phyloP scores from a whole-genome alignment of 192 early-diverging fungal species.

The Coemansia sp. region DNA sequence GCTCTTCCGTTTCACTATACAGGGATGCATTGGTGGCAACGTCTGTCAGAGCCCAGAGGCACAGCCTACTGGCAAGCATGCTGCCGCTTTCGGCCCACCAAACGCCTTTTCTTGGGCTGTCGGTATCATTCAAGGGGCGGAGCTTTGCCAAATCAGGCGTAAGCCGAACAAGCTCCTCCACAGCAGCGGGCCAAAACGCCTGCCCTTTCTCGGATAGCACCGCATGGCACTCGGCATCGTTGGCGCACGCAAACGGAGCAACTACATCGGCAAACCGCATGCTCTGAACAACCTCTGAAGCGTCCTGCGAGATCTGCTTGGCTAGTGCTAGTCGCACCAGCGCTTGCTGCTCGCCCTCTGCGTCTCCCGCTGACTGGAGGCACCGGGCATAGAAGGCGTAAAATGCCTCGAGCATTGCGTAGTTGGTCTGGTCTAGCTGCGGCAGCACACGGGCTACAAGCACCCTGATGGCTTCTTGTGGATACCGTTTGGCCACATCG shows the following conservation, averaged over 20 bases:
- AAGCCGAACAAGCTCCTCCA: conserved; percentile 7
- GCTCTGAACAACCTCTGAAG: not conserved
- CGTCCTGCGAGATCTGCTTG: not conserved
- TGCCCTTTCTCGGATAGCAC: not conserved
- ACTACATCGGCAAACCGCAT: not conserved
- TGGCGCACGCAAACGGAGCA: not conserved
- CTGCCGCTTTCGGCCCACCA: not conserved
- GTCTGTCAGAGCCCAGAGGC: conserved; percentile 6
- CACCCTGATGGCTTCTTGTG: conserved; percentile 7
- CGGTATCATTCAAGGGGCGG: not conserved
- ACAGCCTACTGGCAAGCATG: conserved; percentile 15
- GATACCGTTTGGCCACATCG: conserved; percentile 12
- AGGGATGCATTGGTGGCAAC: not conserved
- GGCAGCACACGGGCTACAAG: conserved; percentile 13
- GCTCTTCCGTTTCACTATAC: too few species aligned
- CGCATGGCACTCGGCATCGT: conserved; percentile 4
- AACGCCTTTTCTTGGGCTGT: not conserved
- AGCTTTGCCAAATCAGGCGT: conserved; percentile 8
- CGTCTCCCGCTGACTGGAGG: not conserved
- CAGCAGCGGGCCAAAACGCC: not conserved
- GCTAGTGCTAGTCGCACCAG: conserved; percentile 15
- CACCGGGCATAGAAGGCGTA: conserved; percentile 25
- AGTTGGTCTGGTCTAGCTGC: conserved; percentile 29
- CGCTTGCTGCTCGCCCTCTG: conserved; percentile 2
- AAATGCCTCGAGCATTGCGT: conserved; percentile 7